Base-by-base conservation (phyloP, 2,329 filamentous ascomycete species). In the Rutstroemia sydowiana region DNA sequence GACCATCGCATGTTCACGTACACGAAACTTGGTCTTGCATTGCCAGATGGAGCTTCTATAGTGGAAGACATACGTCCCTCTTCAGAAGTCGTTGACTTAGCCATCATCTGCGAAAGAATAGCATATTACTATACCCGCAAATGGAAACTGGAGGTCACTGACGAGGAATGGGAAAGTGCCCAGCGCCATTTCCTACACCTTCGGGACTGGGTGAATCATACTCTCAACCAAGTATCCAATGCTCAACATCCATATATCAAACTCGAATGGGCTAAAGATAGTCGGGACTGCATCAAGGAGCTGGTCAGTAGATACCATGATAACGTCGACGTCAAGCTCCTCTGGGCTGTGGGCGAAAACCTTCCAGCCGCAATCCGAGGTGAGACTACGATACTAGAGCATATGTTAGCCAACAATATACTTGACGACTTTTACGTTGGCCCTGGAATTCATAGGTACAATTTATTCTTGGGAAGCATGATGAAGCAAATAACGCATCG, bases 331-430 rank as follows among this genome's bases (percentile, higher is more conserved):
- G 28, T 55, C n/a, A 39, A 52, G n/a, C 31, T 61, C 7, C 31
- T 57, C 10, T 28, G 46, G 26, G 50, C 50, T n/a, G 55, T 61
- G 34, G 60, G 59, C 5, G 45, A 56, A 14, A 57, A 58, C 20
- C 36, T 61, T 20, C 42, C 53, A 8, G 46, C 49, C n/a, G 54
- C 55, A 18, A 52, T 61, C 20, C 51, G 55, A 44, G 48, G 55
- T 13, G 39, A 61, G 23, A 55, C 39, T 16, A 54, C 48, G 1
- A 60, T 58, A 11, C 30, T 63, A n/a, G 59, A 62, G 34, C 52
- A 53, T 23, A 51, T 59, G 53, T 51, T 54, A 31, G 31, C 55
- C 26, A 55, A 59, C 44, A 47, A 51, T 28, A 36, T 60, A 18
- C 51, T 63, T n/a, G n/a, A n/a, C n/a, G n/a, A n/a, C n/a, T n/a